phyloP scores from a whole-genome alignment of 1,284 basidiomycete species.

The Trametes versicolor region DNA sequence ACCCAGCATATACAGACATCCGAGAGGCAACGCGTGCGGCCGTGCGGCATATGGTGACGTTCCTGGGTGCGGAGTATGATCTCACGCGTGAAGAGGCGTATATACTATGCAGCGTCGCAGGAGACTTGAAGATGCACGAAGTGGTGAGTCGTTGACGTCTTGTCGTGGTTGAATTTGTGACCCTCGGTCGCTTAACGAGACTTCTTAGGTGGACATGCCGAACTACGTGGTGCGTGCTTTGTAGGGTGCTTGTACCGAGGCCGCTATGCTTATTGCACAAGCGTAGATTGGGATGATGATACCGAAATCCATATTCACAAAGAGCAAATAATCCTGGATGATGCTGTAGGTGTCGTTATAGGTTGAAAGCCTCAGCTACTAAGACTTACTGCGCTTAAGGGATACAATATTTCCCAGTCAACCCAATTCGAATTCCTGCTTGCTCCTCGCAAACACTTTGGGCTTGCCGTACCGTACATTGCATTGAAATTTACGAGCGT shows the following conservation, averaged over 20 bases:
- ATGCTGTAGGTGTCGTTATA: background rate
- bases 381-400: no score
- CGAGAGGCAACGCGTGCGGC: conserved; percentile 63
- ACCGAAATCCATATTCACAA: conserved; percentile 50
- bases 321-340: background rate
- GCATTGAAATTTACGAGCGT: no score
- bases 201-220: conserved; percentile 66
- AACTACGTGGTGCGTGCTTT: conserved; percentile 62
- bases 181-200: background rate
- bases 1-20: conserved; percentile 49
- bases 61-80: conserved; percentile 53
- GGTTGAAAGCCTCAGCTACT: background rate
- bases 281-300: conserved; percentile 60
- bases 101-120: conserved; percentile 70
- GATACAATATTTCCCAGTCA: no score
- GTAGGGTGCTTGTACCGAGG: background rate
- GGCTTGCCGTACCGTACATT: no score
- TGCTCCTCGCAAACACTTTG: no score
- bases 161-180: background rate
- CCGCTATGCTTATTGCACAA: background rate
- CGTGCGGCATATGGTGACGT: conserved; percentile 65
- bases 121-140: conserved; percentile 68
- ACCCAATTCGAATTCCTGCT: no score
- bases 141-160: conserved; percentile 53
- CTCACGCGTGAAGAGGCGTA: conserved; percentile 59